Percentiles rank a stretch among this genome's conserved stretches.
Evolutionary conservation across 257 asterid genomes (phyloP).

Genomic region (Nicotiana obtusifolia): DNA sequence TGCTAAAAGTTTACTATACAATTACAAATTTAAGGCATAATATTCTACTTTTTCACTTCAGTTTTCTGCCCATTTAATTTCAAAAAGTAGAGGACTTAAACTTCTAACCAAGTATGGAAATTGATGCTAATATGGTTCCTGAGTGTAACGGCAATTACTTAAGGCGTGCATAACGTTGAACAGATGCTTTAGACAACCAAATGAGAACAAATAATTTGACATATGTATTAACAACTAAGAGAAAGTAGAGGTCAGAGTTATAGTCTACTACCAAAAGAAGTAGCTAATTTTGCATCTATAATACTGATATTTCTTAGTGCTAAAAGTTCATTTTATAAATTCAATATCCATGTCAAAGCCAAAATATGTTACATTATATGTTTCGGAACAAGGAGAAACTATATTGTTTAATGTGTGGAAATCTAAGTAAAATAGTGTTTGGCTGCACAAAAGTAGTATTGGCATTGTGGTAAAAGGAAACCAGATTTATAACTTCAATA

Average conservation of each 20-base stretch:
- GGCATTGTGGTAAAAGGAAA: too few species aligned
- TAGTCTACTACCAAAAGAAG: neutral
- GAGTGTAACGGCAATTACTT: neutral
- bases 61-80: too few species aligned
- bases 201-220: neutral
- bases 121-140: neutral
- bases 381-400: neutral
- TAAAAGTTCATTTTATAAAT: neutral
- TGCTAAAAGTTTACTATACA: neutral
- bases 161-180: neutral
- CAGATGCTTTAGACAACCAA: neutral
- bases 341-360: neutral
- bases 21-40: neutral
- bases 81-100: neutral
- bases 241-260: too few species aligned
- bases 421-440: too few species aligned
- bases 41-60: neutral
- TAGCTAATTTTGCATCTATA: neutral
- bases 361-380: neutral
- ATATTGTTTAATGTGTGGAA: neutral
- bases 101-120: too few species aligned
- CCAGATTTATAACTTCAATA: too few species aligned
- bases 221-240: neutral
- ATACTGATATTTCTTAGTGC: neutral
- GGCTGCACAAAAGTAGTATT: too few species aligned